A percentile compares a stretch with the other conserved stretches of the same genome.
Conservation (phyloP, 2,329 filamentous ascomycete genomes). For the Hypoxylon sp. region DNA sequence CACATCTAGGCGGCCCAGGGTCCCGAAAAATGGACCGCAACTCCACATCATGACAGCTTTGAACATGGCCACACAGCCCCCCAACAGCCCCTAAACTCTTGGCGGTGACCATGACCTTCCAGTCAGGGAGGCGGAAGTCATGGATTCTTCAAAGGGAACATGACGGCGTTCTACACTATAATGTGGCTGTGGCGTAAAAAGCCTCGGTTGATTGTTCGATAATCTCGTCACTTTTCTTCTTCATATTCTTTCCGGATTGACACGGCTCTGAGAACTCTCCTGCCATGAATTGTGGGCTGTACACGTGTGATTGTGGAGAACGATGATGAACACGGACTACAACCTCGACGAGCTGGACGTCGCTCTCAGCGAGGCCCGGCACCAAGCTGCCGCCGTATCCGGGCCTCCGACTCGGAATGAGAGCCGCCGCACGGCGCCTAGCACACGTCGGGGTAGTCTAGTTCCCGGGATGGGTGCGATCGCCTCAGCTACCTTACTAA, state of each 20-base stretch:
- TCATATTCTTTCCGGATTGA: constrained; percentile 1
- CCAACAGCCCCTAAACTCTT: constrained; percentile 13
- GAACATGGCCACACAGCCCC: constrained; percentile 34
- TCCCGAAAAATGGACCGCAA: constrained; percentile 34
- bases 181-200: constrained; percentile 11
- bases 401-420: constrained; percentile 40
- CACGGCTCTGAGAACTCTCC: background rate
- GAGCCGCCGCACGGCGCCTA: constrained; percentile 43
- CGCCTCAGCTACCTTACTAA: constrained; percentile 18
- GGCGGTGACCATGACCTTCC: constrained; percentile 23
- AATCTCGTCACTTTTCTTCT: constrained; percentile 3
- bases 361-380: constrained; percentile 46
- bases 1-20: constrained; percentile 3
- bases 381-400: constrained; percentile 40
- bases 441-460: constrained; percentile 49
- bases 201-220: constrained; percentile 14
- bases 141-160: background rate
- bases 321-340: constrained; percentile 46
- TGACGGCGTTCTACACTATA: background rate
- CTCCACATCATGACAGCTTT: constrained; percentile 38
- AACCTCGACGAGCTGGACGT: constrained; percentile 51
- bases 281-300: constrained; percentile 32
- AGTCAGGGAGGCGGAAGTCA: constrained; percentile 14
- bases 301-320: constrained; percentile 24
- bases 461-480: constrained; percentile 34